Evolutionary conservation across 345 rosid genomes (phyloP).

Genomic region (Euphorbia tirucalli): DNA sequence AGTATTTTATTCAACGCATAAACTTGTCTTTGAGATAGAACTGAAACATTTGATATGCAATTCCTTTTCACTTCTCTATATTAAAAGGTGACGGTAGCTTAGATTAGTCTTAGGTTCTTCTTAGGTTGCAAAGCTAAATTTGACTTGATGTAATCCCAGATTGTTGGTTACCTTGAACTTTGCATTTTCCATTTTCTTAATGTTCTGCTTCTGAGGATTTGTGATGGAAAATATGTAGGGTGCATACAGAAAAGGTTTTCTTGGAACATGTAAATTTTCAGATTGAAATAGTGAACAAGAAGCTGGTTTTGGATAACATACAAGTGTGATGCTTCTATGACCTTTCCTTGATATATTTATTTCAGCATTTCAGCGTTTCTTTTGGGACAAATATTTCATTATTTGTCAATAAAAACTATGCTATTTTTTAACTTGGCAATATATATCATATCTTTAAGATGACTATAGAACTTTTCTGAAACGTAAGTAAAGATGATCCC

Average conservation of each 20-base stretch:
- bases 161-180: background rate
- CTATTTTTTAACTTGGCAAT: background rate
- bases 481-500: too few species aligned
- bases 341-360: background rate
- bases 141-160: background rate
- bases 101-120: background rate
- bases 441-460: background rate
- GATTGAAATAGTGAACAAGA: background rate
- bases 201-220: background rate
- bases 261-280: background rate
- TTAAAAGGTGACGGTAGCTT: background rate
- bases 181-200: too few species aligned
- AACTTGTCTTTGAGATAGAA: background rate
- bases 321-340: background rate
- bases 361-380: background rate
- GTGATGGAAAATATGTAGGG: background rate
- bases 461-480: background rate
- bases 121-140: background rate
- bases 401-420: background rate
- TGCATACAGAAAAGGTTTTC: background rate
- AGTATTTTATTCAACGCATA: constrained; percentile 39
- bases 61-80: background rate
- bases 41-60: background rate
- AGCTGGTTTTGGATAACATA: background rate
- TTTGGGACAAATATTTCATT: background rate